Evolutionary conservation across 2,329 filamentous ascomycete species (phyloP), one percentile per base, ranked within the genome.

Genomic region (Lachnellula occidentalis): DNA sequence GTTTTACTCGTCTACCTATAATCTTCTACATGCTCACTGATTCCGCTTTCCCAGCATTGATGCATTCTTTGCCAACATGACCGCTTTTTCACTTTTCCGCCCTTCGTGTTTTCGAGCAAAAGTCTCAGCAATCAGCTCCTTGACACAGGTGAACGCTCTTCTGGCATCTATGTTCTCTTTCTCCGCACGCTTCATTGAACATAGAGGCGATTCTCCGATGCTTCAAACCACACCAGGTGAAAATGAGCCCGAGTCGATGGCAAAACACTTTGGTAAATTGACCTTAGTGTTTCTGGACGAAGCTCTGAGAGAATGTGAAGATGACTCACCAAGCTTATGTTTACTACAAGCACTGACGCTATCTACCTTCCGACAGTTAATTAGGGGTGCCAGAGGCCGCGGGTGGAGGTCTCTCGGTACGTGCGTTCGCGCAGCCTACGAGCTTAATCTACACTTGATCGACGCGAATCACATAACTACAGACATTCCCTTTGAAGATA

Each of bases 281-380:
- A 9, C 27, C 9, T 31, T 12, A 12, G 27, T 9, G 27, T 31
- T 31, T 31, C 27, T 31, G 9, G 27, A 71, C 27, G 58, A 67
- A 39, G 66, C 67, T 1, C 58, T 72, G 5, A 56, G 51, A 5
- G 65, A 67, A 22, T 68, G 63, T 48, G 64, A 57, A 12, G 70
- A 72, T 54, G 57, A 66, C 14, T 53, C 60, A 9, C 66, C 70
- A 5, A 62, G 68, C 0, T 58, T 73, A 15, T 67, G 64, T 50
- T 50, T 73, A 17, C 55, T 74, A 8, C 72, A 74, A 54, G 68
- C 71, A 2, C 43, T 66, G 22, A 66, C 70, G 31, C 48, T 73
- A 1, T 59, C 62, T 5, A 67, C 69, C 2, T 67, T 67, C 54
- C 69, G 66, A 50, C 67, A 69, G 34, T 62, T 73, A 11, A 69